phyloP scores from a whole-genome alignment of 306 rosid genomes.

The Cicer yamashitae region DNA sequence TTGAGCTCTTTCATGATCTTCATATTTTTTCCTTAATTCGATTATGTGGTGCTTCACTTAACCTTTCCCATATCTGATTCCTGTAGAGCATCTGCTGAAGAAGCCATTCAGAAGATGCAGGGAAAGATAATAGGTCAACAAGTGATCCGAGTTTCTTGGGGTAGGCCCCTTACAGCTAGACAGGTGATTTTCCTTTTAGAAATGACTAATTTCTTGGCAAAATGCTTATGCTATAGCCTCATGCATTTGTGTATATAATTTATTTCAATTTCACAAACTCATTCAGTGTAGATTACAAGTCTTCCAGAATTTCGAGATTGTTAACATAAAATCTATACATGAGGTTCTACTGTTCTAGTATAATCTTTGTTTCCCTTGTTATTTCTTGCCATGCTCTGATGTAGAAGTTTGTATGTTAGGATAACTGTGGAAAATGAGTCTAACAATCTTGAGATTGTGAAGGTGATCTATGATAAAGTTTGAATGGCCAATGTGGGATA shows the following conservation, averaged over 20 bases:
- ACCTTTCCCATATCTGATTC: constrained; percentile 30
- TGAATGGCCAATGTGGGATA: constrained; percentile 20
- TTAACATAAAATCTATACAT: background rate
- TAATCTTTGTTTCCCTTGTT: constrained; percentile 10
- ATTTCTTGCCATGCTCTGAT: constrained; percentile 15
- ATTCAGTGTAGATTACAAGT: background rate
- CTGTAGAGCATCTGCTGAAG: constrained; percentile 86
- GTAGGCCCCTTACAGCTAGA: constrained; percentile 76
- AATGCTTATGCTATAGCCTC: constrained; percentile 13
- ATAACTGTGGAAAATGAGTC: constrained; percentile 1
- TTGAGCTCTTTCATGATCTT: constrained; percentile 34
- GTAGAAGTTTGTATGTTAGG: constrained; percentile 11
- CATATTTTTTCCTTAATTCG: constrained; percentile 4
- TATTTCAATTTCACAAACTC: constrained; percentile 29
- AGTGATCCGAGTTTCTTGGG: constrained; percentile 87
- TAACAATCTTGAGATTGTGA: constrained; percentile 24
- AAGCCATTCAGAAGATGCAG: constrained; percentile 87
- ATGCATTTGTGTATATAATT: constrained; percentile 23
- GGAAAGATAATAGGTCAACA: constrained; percentile 91
- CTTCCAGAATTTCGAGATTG: constrained; percentile 29
- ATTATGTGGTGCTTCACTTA: constrained; percentile 11
- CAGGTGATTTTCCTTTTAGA: constrained; percentile 65
- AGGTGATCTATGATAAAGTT: background rate
- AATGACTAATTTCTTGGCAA: constrained; percentile 14
- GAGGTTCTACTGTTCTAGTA: background rate